Conservation (phyloP, 257 asterid species). For the Primulina tabacum region DNA sequence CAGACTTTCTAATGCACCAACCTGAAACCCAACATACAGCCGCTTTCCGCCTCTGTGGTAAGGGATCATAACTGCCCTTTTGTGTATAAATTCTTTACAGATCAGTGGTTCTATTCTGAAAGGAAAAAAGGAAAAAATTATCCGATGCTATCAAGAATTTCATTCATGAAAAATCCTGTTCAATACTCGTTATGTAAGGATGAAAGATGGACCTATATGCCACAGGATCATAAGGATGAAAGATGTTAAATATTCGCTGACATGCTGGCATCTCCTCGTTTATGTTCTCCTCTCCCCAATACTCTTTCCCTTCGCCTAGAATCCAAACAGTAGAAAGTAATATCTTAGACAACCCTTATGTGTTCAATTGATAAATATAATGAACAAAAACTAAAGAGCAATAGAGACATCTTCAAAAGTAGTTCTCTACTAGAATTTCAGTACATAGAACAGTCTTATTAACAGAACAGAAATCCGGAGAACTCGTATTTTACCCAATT, state of each 20-base stretch:
- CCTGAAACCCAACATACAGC: conserved; percentile 83
- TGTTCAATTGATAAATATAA: neutral
- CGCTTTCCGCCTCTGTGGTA: conserved; percentile 98
- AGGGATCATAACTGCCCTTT: conserved; percentile 82
- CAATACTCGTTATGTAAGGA: neutral
- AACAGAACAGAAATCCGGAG: neutral
- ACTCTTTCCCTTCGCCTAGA: conserved; percentile 43
- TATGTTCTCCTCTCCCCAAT: conserved; percentile 50
- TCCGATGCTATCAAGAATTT: conserved; percentile 18
- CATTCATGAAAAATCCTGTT: conserved; percentile 8
- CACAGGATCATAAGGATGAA: conserved; percentile 58
- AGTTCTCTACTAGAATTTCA: neutral
- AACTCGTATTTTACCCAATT: neutral
- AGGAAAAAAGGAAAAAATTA: conserved; percentile 16
- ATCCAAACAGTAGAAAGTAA: conserved; percentile 11
- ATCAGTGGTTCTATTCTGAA: conserved; percentile 88
- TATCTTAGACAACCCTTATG: neutral
- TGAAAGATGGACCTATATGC: conserved; percentile 51
- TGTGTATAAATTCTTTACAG: conserved; percentile 68
- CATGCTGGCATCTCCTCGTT: conserved; percentile 58
- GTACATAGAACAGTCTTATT: neutral
- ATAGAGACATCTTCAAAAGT: neutral
- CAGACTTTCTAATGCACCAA: conserved; percentile 24
- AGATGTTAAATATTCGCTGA: conserved; percentile 51
- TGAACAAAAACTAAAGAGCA: neutral